Conservation (phyloP, 192 early-diverging fungal species). For the Powellomyces hirtus region DNA sequence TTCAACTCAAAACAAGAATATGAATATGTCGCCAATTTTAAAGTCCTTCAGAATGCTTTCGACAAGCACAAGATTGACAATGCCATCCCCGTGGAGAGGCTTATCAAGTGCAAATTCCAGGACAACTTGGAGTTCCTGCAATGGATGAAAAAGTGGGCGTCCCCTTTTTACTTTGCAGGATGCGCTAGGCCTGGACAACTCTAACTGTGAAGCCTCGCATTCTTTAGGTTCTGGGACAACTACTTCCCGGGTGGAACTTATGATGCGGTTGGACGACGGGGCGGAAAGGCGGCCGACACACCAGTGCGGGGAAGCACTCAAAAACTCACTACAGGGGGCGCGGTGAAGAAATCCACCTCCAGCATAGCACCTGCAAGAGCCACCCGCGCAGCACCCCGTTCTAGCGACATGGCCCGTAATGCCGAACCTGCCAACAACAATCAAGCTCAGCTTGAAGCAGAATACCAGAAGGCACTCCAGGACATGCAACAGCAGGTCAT, state of each 20-base stretch:
- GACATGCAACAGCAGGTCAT: slow-evolving; percentile 75
- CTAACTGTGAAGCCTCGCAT: not conserved
- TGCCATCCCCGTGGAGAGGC: slow-evolving; percentile 82
- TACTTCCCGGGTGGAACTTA: slow-evolving; percentile 82
- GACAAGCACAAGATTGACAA: slow-evolving; percentile 92
- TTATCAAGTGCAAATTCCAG: slow-evolving; percentile 96
- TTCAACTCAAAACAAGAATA: slow-evolving; percentile 94
- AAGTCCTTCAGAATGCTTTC: slow-evolving; percentile 86
- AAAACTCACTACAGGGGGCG: not conserved
- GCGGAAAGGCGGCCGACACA: slow-evolving; percentile 23
- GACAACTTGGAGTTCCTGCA: slow-evolving; percentile 99
- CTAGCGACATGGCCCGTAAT: too few species aligned
- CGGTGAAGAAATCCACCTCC: not conserved
- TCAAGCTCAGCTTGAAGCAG: slow-evolving; percentile 31
- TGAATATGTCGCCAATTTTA: slow-evolving; percentile 94
- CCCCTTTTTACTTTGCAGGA: not conserved
- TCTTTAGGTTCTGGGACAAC: slow-evolving; percentile 77
- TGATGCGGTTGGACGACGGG: slow-evolving; percentile 74
- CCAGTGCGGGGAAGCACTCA: slow-evolving; percentile 2
- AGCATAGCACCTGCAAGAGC: not conserved
- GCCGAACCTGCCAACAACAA: not conserved
- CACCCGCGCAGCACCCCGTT: not conserved
- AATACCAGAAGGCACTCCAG: slow-evolving; percentile 64
- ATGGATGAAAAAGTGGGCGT: slow-evolving; percentile 86
- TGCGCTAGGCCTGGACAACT: not conserved